phyloP scores from a whole-genome alignment of 2,329 filamentous ascomycete genomes.

The Fusarium sp. region DNA sequence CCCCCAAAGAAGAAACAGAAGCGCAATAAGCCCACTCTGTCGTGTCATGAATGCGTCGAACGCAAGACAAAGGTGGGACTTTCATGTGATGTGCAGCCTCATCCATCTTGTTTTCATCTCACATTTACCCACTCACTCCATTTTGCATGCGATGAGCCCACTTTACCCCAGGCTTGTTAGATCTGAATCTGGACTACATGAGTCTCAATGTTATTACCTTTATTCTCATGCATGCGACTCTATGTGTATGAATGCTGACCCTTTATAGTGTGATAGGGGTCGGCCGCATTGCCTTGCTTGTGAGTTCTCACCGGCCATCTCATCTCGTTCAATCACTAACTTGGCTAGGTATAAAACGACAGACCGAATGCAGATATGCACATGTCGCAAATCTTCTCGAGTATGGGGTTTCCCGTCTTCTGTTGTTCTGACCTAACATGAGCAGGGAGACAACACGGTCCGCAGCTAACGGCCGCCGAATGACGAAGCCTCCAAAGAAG shows the following conservation, averaged over 20 bases:
- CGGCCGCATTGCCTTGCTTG: slow-evolving; percentile 76
- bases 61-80: slow-evolving; percentile 78
- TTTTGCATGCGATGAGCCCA: slow-evolving; percentile 27
- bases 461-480: slow-evolving; percentile 64
- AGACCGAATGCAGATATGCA: slow-evolving; percentile 81
- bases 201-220: not conserved
- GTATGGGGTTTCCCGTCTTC: slow-evolving; percentile 58
- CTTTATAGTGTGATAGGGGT: slow-evolving; percentile 75
- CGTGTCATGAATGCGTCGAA: slow-evolving; percentile 83
- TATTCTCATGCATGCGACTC: not conserved
- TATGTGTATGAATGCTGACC: slow-evolving; percentile 2
- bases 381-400: slow-evolving; percentile 81
- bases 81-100: slow-evolving; percentile 10
- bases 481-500: slow-evolving; percentile 69
- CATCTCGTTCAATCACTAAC: slow-evolving; percentile 19
- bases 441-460: slow-evolving; percentile 68
- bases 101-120: slow-evolving; percentile 16
- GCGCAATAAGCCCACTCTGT: slow-evolving; percentile 85
- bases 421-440: slow-evolving; percentile 24
- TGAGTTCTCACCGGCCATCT: slow-evolving; percentile 50
- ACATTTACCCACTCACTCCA: slow-evolving; percentile 3
- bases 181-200: slow-evolving; percentile 11
- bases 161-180: slow-evolving; percentile 20
- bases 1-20: slow-evolving; percentile 79
- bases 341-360: slow-evolving; percentile 76